Evolutionary conservation across 306 rosid species (phyloP), one percentile per base, ranked within the genome.

Genomic region (Rosa rugosa): DNA sequence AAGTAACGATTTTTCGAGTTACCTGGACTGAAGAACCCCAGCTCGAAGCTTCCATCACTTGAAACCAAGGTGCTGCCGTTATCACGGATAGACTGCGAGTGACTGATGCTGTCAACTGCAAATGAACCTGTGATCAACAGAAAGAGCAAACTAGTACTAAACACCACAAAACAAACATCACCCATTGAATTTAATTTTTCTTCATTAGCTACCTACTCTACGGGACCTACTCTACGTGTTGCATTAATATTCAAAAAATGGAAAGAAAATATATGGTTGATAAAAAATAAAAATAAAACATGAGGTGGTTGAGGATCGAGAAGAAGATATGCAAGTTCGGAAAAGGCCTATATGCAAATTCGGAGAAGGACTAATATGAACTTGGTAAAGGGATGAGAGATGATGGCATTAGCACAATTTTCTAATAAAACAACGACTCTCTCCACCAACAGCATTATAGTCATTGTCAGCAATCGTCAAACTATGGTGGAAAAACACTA

Each of bases 1-100:
- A 86, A 4, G 65, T 86, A 86, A 10, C 80, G 80, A 3, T 71
- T 77, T 22, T 64, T 75, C 72, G 90, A 86, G 69, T 59, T 75
- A 34, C 88, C 87, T 20, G 88, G 84, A 77, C 80, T 82, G 87
- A 88, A 83, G 88, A 90, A 90, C 64, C 94, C 89, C 78, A 89
- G 78, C 74, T 83, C 85, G 77, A 86, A 91, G 34, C 9, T 74
- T 13, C 81, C 86, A 18, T 59, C 72, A n/a, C 47, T 46, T 9
- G 92, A 89, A 67, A 87, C 84, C 17, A 91, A 63, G 10, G 91
- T 83, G 49, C 0, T 65, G 57, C 77, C 84, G 31, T 53, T 20
- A 7, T 84, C 84, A 78, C 73, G 73, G 22, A 89, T 34, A 14
- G 70, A 73, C 72, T 86, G 90, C 18, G 75, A 80, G 2, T 59